Evolutionary conservation across 1,284 basidiomycete genomes (phyloP).

Genomic region (Austroboletus olivaceoglutinosus): DNA sequence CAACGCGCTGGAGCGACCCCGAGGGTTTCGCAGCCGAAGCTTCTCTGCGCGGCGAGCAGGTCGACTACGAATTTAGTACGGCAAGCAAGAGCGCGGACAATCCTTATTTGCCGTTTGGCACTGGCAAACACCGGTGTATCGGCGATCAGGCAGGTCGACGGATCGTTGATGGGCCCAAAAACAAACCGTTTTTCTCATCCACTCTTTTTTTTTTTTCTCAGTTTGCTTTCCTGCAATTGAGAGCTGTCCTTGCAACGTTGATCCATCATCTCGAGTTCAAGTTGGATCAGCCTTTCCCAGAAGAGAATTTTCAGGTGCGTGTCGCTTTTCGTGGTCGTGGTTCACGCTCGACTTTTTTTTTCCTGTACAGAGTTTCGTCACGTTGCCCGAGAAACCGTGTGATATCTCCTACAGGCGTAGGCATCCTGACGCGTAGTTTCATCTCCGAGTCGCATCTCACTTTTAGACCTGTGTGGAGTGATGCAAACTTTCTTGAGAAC

Average conservation of each 20-base stretch:
- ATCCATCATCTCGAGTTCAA: conserved; percentile 77
- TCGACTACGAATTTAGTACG: conserved; percentile 94
- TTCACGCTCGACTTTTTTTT: conserved; percentile 3
- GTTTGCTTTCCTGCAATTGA: conserved; percentile 95
- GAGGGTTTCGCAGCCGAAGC: conserved; percentile 76
- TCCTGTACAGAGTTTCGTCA: conserved; percentile 78
- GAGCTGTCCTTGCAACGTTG: conserved; percentile 78
- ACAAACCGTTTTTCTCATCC: too few relatives aligned
- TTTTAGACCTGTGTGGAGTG: too few relatives aligned
- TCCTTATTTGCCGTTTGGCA: conserved; percentile 95
- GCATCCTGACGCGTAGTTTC: too few relatives aligned
- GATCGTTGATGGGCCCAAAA: too few relatives aligned
- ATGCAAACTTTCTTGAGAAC: too few relatives aligned
- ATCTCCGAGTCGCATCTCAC: too few relatives aligned
- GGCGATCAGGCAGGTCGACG: conserved; percentile 48
- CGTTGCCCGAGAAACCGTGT: conserved; percentile 57
- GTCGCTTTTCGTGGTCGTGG: neutral
- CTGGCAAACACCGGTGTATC: conserved; percentile 92
- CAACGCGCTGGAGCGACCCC: conserved; percentile 81
- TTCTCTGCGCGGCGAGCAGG: conserved; percentile 76
- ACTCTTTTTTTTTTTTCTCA: conserved; percentile 32
- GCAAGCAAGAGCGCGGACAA: conserved; percentile 92
- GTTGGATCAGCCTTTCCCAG: conserved; percentile 67
- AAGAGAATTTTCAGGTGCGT: conserved; percentile 87
- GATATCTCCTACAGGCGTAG: conserved; percentile 47